Evolutionary conservation across 352 stramenopile genomes (phyloP).

Genomic region (Phytopythium mirpurense): DNA sequence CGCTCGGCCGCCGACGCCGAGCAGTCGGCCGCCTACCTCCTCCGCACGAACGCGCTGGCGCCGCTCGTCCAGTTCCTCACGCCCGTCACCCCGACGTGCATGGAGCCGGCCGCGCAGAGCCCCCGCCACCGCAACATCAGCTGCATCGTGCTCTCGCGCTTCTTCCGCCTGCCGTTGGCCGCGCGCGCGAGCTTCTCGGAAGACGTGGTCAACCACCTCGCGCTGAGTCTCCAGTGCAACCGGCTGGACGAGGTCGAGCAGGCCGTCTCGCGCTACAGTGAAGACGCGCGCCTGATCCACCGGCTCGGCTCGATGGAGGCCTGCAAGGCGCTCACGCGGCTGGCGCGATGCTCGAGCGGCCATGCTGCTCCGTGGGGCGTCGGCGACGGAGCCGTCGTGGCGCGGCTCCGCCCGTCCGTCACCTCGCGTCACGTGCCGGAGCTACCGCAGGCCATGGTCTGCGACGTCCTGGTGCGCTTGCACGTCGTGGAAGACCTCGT

Average conservation of each 20-base stretch:
- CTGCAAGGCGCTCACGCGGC: slow-evolving; percentile 50
- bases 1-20: slow-evolving; percentile 12
- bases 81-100: slow-evolving; percentile 48
- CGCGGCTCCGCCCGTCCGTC: slow-evolving; percentile 35
- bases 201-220: slow-evolving; percentile 52
- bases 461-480: slow-evolving; percentile 51
- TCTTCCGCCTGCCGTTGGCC: slow-evolving; percentile 35
- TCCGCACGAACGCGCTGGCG: slow-evolving; percentile 31
- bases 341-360: slow-evolving; percentile 39
- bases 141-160: slow-evolving; percentile 53
- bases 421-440: slow-evolving; percentile 42
- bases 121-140: slow-evolving; percentile 60
- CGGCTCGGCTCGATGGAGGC: slow-evolving; percentile 43
- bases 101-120: slow-evolving; percentile 43
- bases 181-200: slow-evolving; percentile 47
- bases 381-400: slow-evolving; percentile 17
- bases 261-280: slow-evolving; percentile 17
- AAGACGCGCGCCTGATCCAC: slow-evolving; percentile 37
- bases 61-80: slow-evolving; percentile 46
- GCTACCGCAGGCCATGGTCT: slow-evolving; percentile 56
- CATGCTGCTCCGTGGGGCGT: background rate
- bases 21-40: slow-evolving; percentile 31
- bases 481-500: slow-evolving; percentile 72
- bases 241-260: slow-evolving; percentile 59
- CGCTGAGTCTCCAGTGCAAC: slow-evolving; percentile 69